Base-by-base conservation (phyloP, 108 stramenopile species). In the Nannochloropsis gaditana region DNA sequence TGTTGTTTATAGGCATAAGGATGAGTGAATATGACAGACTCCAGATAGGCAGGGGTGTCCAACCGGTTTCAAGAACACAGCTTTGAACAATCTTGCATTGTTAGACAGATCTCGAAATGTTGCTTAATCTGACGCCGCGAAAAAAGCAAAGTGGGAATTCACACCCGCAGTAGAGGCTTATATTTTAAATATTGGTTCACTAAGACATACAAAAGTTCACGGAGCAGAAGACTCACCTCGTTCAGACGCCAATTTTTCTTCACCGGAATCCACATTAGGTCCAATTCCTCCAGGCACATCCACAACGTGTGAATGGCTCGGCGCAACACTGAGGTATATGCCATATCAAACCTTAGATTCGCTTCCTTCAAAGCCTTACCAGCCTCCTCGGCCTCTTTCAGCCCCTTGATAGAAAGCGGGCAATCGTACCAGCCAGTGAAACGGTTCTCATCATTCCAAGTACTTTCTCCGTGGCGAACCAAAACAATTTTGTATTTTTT, bases 361-460 rank as follows among this genome's bases (percentile, higher is more conserved):
- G 44, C 42, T 21, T 84, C 91, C 59, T 87, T 85, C 86, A 99
- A 86, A 44, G 95, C 91, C 47, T 94, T 89, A 11, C 95, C 97
- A 21, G 94, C 96, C 45, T 90, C 93, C 21, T 80, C 43, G 4
- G 96, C 99, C 90, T 99, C 97, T 44, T 88, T 80, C 31, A 91
- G 45, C 44, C 98, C 98, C 85, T 94, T 93, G 84, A 90, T 91
- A 43, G 93, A 94, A 83, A 99, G 90, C 3, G 96, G 94, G 42
- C 93, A 93, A 86, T 99, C 97, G 43, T 92, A 90, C 96, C 97
- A 99, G 31, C 99, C 96, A 15, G 97, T 96, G 87, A 96, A 98
- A 87, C 93, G 93, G 92, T 45, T 94, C 89, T 90, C 95, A 84
- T 94, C 92, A 90, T 99, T 99, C 97, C 96, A 99, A 44, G 94